Conservation (phyloP, 2,329 filamentous ascomycete species). For the Diaporthe vexans region DNA sequence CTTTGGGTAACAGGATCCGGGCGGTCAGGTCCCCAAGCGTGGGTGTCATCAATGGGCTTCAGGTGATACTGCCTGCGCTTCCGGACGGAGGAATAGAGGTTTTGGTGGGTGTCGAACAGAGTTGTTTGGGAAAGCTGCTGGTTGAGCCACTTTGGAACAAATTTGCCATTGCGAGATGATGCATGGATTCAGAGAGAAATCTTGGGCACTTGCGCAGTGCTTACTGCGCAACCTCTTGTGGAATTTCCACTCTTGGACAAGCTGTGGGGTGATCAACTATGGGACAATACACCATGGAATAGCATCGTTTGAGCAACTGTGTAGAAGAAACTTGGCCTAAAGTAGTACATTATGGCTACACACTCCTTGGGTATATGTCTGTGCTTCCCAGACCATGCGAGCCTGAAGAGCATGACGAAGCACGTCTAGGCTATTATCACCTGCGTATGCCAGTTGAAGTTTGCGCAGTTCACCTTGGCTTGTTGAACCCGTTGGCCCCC, state of each 20-base stretch:
- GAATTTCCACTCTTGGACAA: neutral
- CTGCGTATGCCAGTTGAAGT: too few relatives aligned
- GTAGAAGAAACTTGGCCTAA: too few relatives aligned
- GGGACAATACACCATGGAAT: neutral
- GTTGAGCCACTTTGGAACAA: constrained; percentile 50
- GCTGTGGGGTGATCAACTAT: neutral
- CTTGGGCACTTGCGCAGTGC: neutral
- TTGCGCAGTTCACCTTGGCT: too few relatives aligned
- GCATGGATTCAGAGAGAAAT: neutral
- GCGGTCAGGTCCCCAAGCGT: neutral
- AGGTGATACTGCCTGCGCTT: neutral
- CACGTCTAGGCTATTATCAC: too few relatives aligned
- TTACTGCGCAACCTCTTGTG: neutral
- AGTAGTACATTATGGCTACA: too few relatives aligned
- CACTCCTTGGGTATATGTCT: neutral
- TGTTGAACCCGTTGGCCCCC: too few relatives aligned
- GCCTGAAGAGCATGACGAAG: too few relatives aligned
- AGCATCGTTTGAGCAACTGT: too few relatives aligned
- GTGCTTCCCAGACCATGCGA: neutral
- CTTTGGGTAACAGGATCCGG: neutral
- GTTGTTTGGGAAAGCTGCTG: constrained; percentile 47
- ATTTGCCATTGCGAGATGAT: constrained; percentile 14
- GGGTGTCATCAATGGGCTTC: neutral
- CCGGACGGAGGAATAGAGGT: constrained; percentile 39
- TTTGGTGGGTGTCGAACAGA: constrained; percentile 50